Percentiles rank a stretch among this genome's conserved stretches.
Evolutionary conservation across 139 green algal species (phyloP).

Genomic region (Chlamydomonas sphaeroides): DNA sequence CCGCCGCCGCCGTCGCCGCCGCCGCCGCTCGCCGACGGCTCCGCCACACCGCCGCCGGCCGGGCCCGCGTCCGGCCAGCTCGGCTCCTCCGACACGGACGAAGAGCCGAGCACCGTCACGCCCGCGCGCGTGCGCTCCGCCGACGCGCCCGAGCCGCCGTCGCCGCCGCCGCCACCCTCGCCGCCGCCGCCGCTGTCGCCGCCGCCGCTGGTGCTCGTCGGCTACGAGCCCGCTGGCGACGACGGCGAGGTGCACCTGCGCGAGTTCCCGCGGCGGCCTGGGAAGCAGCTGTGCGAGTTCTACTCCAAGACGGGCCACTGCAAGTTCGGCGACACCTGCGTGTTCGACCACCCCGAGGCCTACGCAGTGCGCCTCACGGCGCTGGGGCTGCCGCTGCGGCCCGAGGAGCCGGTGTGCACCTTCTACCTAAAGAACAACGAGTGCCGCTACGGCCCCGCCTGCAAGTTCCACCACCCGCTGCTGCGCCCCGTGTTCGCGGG

Average conservation of each 20-base stretch:
- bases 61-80: too few relatives aligned
- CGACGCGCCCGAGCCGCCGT: too few relatives aligned
- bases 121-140: too few relatives aligned
- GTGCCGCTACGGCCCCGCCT: slow-evolving; percentile 92
- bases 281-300: slow-evolving; percentile 85
- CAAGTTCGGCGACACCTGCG: slow-evolving; percentile 85
- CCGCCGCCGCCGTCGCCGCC: background rate
- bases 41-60: too few relatives aligned
- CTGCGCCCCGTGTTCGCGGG: slow-evolving; percentile 66
- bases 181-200: background rate
- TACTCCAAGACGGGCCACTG: slow-evolving; percentile 91
- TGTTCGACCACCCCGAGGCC: slow-evolving; percentile 89
- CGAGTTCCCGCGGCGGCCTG: slow-evolving; percentile 74
- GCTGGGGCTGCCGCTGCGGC: slow-evolving; percentile 75
- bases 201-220: slow-evolving; percentile 46
- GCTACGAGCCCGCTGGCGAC: slow-evolving; percentile 53
- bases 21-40: background rate
- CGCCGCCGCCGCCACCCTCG: background rate
- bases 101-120: too few relatives aligned
- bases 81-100: too few relatives aligned
- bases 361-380: slow-evolving; percentile 72
- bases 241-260: slow-evolving; percentile 38
- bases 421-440: slow-evolving; percentile 86
- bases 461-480: slow-evolving; percentile 94
- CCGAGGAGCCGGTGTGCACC: slow-evolving; percentile 74